Conservation (phyloP, 2,329 filamentous ascomycete genomes). For the Monosporascus sp. region DNA sequence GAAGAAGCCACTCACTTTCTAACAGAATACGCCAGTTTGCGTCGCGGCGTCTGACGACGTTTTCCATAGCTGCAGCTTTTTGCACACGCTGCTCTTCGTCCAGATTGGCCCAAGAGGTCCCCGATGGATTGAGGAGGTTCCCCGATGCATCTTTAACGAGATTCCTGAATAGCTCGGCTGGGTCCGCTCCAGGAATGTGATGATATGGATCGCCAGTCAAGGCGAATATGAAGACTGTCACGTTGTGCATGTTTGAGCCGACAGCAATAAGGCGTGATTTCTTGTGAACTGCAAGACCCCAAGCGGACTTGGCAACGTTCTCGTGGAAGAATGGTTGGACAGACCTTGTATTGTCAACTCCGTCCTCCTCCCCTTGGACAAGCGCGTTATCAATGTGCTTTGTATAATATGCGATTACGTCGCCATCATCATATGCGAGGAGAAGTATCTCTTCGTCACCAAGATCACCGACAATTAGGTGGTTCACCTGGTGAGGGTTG, state of each 20-base stretch:
- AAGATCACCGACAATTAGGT: conserved; percentile 62
- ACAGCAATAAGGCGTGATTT: conserved; percentile 81
- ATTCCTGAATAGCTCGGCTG: conserved; percentile 12
- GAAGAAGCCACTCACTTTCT: conserved; percentile 12
- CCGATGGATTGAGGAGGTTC: conserved; percentile 1
- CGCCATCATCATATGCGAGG: conserved; percentile 67
- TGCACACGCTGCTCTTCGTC: conserved; percentile 2
- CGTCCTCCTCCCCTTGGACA: conserved; percentile 18
- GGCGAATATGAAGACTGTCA: conserved; percentile 30
- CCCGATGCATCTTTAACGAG: conserved; percentile 17
- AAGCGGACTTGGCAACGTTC: conserved; percentile 74
- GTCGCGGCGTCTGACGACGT: conserved; percentile 34
- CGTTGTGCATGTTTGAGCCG: conserved; percentile 61
- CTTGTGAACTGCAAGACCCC: conserved; percentile 81
- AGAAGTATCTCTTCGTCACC: conserved; percentile 66
- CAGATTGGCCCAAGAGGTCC: background rate
- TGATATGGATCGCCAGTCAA: conserved; percentile 13
- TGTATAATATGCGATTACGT: conserved; percentile 66
- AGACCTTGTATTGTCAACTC: conserved; percentile 1
- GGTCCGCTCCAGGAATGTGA: conserved; percentile 2
- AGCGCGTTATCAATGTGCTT: conserved; percentile 36
- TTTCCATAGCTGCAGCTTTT: conserved; percentile 21
- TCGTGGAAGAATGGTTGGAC: conserved; percentile 59
- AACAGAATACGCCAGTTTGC: conserved; percentile 48
- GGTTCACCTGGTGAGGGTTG: conserved; percentile 61